Evolutionary conservation across 352 stramenopile species (phyloP).

Genomic region (Pythium aphanidermatum): DNA sequence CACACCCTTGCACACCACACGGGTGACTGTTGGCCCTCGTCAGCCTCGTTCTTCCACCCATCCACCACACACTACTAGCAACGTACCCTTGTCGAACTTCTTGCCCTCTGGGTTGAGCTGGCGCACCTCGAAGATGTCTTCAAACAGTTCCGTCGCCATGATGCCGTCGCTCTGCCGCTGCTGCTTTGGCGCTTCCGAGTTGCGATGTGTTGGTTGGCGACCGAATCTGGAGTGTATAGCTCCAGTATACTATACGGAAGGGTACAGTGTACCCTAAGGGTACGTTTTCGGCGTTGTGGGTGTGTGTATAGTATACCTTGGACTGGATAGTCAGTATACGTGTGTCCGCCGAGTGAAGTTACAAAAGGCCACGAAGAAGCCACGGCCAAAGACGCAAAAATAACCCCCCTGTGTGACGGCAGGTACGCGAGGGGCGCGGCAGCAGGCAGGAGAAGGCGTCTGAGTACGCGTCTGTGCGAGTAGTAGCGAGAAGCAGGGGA

Average conservation of each 20-base stretch:
- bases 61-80: too few relatives aligned
- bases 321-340: constrained; percentile 6
- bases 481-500: not conserved
- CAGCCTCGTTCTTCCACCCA: not conserved
- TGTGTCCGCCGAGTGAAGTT: too few relatives aligned
- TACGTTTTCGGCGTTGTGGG: too few relatives aligned
- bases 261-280: too few relatives aligned
- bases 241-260: not conserved
- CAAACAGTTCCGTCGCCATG: constrained; percentile 93
- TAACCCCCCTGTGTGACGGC: too few relatives aligned
- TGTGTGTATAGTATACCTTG: constrained; percentile 6
- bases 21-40: constrained; percentile 72
- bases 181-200: constrained; percentile 1
- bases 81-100: constrained; percentile 93
- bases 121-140: constrained; percentile 98
- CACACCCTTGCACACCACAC: constrained; percentile 93
- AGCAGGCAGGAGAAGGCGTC: constrained; percentile 1
- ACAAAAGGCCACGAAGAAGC: not conserved
- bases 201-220: constrained; percentile 6
- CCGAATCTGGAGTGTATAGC: constrained; percentile 1
- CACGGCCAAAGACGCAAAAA: too few relatives aligned
- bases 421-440: not conserved
- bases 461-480: not conserved
- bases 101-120: constrained; percentile 97
- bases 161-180: constrained; percentile 2